These are phyloP conservation scores for Phalaenopsis aphrodite DNA, from an alignment of 106 monocot genomes.

Conservation along the genomic window DNA sequence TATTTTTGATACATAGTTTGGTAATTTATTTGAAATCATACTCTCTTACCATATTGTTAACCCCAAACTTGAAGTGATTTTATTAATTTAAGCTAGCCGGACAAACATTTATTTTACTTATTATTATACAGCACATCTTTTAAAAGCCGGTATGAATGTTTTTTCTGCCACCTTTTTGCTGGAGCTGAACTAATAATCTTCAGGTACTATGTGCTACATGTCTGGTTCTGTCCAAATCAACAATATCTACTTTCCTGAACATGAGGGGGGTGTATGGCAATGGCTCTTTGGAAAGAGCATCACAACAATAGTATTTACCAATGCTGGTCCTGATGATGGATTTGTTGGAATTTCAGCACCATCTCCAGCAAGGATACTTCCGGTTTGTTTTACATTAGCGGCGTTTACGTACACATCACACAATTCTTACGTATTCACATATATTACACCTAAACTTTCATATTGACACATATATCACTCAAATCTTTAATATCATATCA, in stretches of 20 bases:
- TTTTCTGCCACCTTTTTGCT: neutral
- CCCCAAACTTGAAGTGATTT: neutral
- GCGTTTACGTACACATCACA: neutral
- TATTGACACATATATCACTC: no score
- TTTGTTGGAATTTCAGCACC: slow-evolving; percentile 91
- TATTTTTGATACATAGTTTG: neutral
- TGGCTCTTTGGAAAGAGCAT: slow-evolving; percentile 86
- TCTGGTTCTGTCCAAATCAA: slow-evolving; percentile 86
- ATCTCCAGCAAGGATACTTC: slow-evolving; percentile 79
- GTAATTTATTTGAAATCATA: slow-evolving; percentile 3
- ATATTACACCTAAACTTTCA: no score
- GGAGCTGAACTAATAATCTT: neutral
- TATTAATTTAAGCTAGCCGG: neutral
- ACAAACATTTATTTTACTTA: neutral
- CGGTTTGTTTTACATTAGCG: slow-evolving; percentile 37
- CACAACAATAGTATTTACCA: slow-evolving; percentile 54
- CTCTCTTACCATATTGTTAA: neutral
- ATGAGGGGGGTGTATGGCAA: slow-evolving; percentile 82
- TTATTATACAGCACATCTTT: neutral
- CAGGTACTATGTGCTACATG: slow-evolving; percentile 87
- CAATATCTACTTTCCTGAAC: slow-evolving; percentile 65
- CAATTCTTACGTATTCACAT: no score
- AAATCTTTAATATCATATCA: no score
- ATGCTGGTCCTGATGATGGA: slow-evolving; percentile 66
- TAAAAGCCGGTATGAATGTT: neutral